Conservation (phyloP, 768 basidiomycete genomes). For the Leccinellum albellum region DNA sequence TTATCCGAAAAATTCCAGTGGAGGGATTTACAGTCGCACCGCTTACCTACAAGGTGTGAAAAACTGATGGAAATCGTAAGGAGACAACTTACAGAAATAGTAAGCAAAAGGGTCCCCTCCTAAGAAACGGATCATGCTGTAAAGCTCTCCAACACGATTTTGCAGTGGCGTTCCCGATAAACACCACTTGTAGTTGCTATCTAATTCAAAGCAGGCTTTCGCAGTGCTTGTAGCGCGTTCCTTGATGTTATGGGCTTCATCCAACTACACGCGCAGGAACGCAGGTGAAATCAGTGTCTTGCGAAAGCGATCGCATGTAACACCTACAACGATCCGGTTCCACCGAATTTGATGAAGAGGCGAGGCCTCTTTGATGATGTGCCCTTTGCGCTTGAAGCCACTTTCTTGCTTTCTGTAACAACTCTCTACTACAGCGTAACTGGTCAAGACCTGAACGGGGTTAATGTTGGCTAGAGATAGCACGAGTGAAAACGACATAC, state of each 20-base stretch:
- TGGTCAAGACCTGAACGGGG: slow-evolving; percentile 65
- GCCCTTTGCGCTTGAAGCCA: slow-evolving; percentile 86
- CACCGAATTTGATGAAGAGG: slow-evolving; percentile 82
- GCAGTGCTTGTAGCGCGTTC: slow-evolving; percentile 93
- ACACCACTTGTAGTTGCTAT: slow-evolving; percentile 86
- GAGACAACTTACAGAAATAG: slow-evolving; percentile 71
- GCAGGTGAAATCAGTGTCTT: neutral
- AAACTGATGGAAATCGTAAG: neutral
- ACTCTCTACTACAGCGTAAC: slow-evolving; percentile 86
- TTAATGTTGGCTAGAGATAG: slow-evolving; percentile 1
- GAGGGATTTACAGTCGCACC: slow-evolving; percentile 89
- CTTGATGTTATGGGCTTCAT: slow-evolving; percentile 98
- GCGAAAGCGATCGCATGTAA: neutral
- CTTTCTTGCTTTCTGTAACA: slow-evolving; percentile 89
- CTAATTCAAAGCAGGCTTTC: slow-evolving; percentile 90
- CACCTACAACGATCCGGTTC: slow-evolving; percentile 71
- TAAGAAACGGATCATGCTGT: slow-evolving; percentile 88
- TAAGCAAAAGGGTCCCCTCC: slow-evolving; percentile 91
- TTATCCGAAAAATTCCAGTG: slow-evolving; percentile 93
- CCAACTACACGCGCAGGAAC: slow-evolving; percentile 49
- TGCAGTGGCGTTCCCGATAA: slow-evolving; percentile 95
- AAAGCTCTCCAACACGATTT: slow-evolving; percentile 97
- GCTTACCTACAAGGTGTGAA: slow-evolving; percentile 55
- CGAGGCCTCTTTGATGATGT: slow-evolving; percentile 82
- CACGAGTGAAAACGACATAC: slow-evolving; percentile 39